Evolutionary conservation across 768 basidiomycete species (phyloP).

Genomic region (Tremella fuciformis): DNA sequence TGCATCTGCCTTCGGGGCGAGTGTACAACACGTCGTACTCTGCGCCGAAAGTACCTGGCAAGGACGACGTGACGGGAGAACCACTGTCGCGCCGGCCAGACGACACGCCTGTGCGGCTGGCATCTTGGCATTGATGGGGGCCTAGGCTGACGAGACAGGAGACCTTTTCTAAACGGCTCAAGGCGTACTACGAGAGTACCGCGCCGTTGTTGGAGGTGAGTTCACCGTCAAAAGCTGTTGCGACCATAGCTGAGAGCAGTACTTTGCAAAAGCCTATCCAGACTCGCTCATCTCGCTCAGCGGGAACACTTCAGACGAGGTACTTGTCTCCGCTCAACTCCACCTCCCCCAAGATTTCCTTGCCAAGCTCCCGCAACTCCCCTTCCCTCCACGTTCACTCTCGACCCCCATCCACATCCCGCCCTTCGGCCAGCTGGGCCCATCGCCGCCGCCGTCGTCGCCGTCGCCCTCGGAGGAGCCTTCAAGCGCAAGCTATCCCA

Average conservation of each 20-base stretch:
- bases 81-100: slow-evolving; percentile 50
- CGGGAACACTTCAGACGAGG: slow-evolving; percentile 52
- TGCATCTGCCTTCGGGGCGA: slow-evolving; percentile 51
- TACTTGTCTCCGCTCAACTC: slow-evolving; percentile 41
- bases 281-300: slow-evolving; percentile 44
- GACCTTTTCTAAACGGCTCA: slow-evolving; percentile 49
- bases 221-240: neutral
- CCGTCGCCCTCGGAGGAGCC: slow-evolving; percentile 5
- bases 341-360: slow-evolving; percentile 4
- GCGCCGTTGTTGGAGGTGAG: slow-evolving; percentile 50
- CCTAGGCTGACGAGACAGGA: slow-evolving; percentile 33
- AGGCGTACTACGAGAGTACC: slow-evolving; percentile 51
- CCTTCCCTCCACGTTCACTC: slow-evolving; percentile 15
- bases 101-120: slow-evolving; percentile 48
- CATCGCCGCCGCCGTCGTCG: neutral
- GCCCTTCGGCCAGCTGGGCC: slow-evolving; percentile 5
- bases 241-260: slow-evolving; percentile 19
- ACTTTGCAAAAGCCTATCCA: slow-evolving; percentile 48
- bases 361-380: slow-evolving; percentile 1
- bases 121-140: neutral
- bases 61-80: slow-evolving; percentile 52
- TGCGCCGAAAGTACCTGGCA: slow-evolving; percentile 46
- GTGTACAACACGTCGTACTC: slow-evolving; percentile 53
- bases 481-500: slow-evolving; percentile 7
- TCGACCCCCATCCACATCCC: slow-evolving; percentile 15